Conservation (phyloP, 306 rosid species). For the Sophora flavescens region DNA sequence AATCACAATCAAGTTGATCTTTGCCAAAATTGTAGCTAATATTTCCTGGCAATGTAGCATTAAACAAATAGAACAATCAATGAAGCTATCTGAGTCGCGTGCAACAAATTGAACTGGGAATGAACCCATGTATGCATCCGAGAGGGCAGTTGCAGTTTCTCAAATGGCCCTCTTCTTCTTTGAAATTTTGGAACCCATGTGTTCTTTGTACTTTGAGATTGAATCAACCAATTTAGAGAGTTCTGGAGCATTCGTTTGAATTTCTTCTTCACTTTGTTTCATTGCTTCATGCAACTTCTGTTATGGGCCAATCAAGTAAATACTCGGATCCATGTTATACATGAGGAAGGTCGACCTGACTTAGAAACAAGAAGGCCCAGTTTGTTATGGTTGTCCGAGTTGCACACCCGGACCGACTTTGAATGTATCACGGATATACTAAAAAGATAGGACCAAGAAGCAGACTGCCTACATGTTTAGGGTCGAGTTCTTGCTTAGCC, state of each 20-base stretch:
- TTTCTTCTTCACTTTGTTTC: conserved; percentile 69
- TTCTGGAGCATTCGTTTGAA: conserved; percentile 57
- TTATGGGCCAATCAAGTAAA: no score
- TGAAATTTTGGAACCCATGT: conserved; percentile 57
- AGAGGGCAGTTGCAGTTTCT: conserved; percentile 62
- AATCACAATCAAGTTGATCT: no score
- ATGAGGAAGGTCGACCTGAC: no score
- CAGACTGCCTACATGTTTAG: no score
- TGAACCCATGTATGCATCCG: conserved; percentile 61
- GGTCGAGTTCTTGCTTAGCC: no score
- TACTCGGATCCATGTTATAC: no score
- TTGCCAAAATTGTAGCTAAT: neutral
- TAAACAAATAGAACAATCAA: neutral
- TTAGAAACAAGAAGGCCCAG: no score
- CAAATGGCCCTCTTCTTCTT: conserved; percentile 67
- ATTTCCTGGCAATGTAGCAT: no score
- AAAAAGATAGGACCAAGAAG: no score
- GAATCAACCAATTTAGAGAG: conserved; percentile 67
- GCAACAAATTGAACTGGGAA: conserved; percentile 45
- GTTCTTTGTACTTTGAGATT: conserved; percentile 69
- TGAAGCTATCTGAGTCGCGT: neutral
- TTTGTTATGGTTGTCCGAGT: no score
- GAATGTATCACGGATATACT: no score
- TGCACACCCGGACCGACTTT: no score
- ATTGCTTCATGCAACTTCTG: conserved; percentile 72